Evolutionary conservation across 345 rosid genomes (phyloP).

Genomic region (Kernera saxatilis): DNA sequence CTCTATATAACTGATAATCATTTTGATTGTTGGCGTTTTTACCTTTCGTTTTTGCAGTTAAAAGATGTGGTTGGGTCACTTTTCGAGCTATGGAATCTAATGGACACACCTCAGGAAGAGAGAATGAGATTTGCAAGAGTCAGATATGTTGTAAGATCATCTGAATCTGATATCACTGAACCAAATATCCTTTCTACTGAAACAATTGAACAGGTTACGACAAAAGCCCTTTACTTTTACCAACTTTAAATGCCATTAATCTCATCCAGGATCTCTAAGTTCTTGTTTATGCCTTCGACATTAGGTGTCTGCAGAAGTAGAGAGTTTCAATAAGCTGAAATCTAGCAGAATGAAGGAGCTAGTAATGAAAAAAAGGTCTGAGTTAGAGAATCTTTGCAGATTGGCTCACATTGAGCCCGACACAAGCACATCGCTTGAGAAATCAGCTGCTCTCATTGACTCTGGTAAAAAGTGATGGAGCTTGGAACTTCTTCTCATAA

Average conservation of each 20-base stretch:
- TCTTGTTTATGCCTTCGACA: neutral
- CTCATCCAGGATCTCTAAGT: slow-evolving; percentile 4
- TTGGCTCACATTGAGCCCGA: slow-evolving; percentile 76
- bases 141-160: slow-evolving; percentile 44
- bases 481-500: neutral
- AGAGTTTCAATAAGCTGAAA: slow-evolving; percentile 65
- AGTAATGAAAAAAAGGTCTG: slow-evolving; percentile 76
- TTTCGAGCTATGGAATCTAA: slow-evolving; percentile 82
- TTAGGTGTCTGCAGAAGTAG: slow-evolving; percentile 89
- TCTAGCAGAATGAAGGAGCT: slow-evolving; percentile 96
- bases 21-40: neutral
- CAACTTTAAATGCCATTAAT: neutral
- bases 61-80: slow-evolving; percentile 53
- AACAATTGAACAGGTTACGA: slow-evolving; percentile 66
- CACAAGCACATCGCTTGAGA: slow-evolving; percentile 75
- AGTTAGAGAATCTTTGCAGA: slow-evolving; percentile 70
- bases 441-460: slow-evolving; percentile 82
- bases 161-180: slow-evolving; percentile 61
- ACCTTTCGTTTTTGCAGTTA: slow-evolving; percentile 46
- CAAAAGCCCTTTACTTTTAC: neutral
- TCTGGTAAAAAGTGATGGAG: slow-evolving; percentile 45
- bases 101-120: slow-evolving; percentile 81
- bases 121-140: slow-evolving; percentile 52
- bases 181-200: slow-evolving; percentile 64
- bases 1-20: neutral